Conservation (phyloP, 257 asterid genomes). For the Solanum medicagineum region DNA sequence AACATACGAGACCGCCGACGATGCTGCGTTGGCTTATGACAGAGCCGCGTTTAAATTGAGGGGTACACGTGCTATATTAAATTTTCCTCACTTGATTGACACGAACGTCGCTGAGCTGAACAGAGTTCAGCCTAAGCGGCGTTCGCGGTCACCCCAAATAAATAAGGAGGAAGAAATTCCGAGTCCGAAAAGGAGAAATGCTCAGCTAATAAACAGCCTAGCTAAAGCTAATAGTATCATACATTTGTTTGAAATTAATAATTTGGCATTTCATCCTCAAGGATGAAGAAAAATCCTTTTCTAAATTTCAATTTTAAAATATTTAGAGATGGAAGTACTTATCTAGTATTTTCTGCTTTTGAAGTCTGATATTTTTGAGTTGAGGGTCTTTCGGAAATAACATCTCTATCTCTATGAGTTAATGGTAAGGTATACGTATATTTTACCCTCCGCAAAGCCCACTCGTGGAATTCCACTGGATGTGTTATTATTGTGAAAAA, state of each 20-base stretch:
- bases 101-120: not conserved
- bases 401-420: no score
- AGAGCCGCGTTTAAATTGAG: not conserved
- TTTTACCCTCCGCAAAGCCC: no score
- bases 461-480: no score
- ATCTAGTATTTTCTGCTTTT: no score
- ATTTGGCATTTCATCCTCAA: not conserved
- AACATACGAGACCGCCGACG: not conserved
- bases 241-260: not conserved
- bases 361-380: no score
- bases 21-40: not conserved
- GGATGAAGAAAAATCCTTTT: not conserved
- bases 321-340: not conserved
- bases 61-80: not conserved
- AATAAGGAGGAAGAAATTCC: not conserved
- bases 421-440: no score
- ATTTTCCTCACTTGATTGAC: not conserved
- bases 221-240: not conserved
- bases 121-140: not conserved
- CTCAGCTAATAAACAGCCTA: not conserved
- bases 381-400: no score
- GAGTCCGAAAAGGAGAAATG: not conserved
- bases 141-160: not conserved
- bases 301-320: not conserved
- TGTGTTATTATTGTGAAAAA: not conserved